phyloP scores from a whole-genome alignment of 140 eudicot species.

The Senecio squalidus region DNA sequence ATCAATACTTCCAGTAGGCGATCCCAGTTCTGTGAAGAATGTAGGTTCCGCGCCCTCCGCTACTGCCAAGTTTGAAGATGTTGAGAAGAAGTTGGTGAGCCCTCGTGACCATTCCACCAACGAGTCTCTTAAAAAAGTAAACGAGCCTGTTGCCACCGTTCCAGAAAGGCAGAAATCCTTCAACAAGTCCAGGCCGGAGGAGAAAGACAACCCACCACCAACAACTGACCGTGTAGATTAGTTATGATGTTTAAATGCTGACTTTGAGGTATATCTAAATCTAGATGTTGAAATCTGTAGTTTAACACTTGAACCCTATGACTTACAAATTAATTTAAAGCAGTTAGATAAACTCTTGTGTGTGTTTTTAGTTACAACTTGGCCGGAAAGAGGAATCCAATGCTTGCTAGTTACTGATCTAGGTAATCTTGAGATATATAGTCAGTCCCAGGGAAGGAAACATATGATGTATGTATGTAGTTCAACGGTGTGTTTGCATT shows the following conservation, averaged over 20 bases:
- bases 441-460: neutral
- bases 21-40: constrained; percentile 45
- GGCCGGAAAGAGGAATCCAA: neutral
- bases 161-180: constrained; percentile 61
- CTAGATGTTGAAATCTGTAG: neutral
- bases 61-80: constrained; percentile 82
- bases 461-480: neutral
- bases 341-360: neutral
- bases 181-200: constrained; percentile 52
- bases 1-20: constrained; percentile 66
- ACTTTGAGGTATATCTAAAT: constrained; percentile 6
- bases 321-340: neutral
- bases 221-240: constrained; percentile 18
- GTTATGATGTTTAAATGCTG: neutral
- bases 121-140: constrained; percentile 42
- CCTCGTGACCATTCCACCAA: constrained; percentile 52
- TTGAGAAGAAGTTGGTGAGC: constrained; percentile 67
- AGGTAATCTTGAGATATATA: neutral
- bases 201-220: constrained; percentile 28
- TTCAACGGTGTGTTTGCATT: neutral
- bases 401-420: neutral
- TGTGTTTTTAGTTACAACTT: neutral
- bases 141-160: constrained; percentile 43
- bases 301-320: too few relatives aligned
- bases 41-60: constrained; percentile 83